Evolutionary conservation across 164 flowering plant genomes (phyloP).

Genomic region (Chimonanthus praecox): DNA sequence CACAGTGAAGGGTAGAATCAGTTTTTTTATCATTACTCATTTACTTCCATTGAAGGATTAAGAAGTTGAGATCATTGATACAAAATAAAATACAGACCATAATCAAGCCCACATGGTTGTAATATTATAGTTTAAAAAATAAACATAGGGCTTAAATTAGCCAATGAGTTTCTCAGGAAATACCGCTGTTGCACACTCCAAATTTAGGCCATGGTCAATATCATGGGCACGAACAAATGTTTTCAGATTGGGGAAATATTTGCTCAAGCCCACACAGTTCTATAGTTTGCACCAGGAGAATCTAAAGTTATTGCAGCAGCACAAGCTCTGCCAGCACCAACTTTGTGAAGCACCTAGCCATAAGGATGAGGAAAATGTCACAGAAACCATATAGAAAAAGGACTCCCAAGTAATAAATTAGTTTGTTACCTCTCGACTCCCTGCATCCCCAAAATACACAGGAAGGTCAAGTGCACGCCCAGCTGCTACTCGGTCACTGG

Average conservation of each 20-base stretch:
- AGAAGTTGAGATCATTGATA: background rate
- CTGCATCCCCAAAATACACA: conserved; percentile 99
- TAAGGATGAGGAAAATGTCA: conserved; percentile 18
- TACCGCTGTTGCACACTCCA: conserved; percentile 99
- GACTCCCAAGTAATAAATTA: background rate
- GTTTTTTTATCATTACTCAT: too few relatives aligned
- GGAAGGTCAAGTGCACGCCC: conserved; percentile 98
- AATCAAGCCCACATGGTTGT: too few relatives aligned
- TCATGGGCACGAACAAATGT: conserved; percentile 99
- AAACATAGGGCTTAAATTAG: background rate
- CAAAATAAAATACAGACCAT: background rate
- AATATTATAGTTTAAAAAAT: too few relatives aligned
- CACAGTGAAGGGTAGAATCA: too few relatives aligned
- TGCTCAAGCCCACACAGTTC: conserved; percentile 99
- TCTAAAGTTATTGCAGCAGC: conserved; percentile 97
- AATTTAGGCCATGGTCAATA: conserved; percentile 95
- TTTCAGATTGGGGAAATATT: conserved; percentile 92
- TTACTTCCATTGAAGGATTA: background rate
- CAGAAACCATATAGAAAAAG: conserved; percentile 1
- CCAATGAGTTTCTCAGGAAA: conserved; percentile 4
- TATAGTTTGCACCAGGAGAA: conserved; percentile 96
- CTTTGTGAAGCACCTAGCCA: conserved; percentile 82
- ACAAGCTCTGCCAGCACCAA: conserved; percentile 98
- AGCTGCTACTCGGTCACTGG: conserved; percentile 91
- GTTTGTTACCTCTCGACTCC: conserved; percentile 88